A percentile compares a stretch with the other conserved stretches of the same genome.
Evolutionary conservation across 352 stramenopile species (phyloP).

Genomic region (Phytophthora idaei): DNA sequence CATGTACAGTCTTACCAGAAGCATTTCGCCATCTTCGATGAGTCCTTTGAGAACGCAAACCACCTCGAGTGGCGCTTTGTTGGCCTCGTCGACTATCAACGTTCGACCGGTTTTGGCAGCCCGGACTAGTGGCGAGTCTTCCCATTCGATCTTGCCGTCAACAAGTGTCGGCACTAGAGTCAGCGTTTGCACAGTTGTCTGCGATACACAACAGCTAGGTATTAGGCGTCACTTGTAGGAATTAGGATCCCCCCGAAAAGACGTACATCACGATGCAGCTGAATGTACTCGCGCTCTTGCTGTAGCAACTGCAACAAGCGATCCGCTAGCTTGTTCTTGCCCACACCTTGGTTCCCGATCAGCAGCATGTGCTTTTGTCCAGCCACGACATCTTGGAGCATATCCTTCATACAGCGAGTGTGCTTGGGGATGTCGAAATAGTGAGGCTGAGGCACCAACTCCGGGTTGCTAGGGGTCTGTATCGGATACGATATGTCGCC

Average conservation of each 20-base stretch:
- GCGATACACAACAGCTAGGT: background rate
- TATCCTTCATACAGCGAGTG: slow-evolving; percentile 83
- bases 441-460: slow-evolving; percentile 88
- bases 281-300: slow-evolving; percentile 96
- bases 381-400: slow-evolving; percentile 83
- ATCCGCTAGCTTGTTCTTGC: slow-evolving; percentile 96
- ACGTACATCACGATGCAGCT: slow-evolving; percentile 94
- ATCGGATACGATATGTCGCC: slow-evolving; percentile 69
- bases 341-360: slow-evolving; percentile 95
- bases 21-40: slow-evolving; percentile 96
- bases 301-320: slow-evolving; percentile 89
- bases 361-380: slow-evolving; percentile 93
- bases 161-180: slow-evolving; percentile 90
- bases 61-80: slow-evolving; percentile 96
- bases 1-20: slow-evolving; percentile 58
- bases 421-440: slow-evolving; percentile 93
- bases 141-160: slow-evolving; percentile 90
- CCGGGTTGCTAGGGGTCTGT: slow-evolving; percentile 50
- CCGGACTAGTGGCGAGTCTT: slow-evolving; percentile 95
- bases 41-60: slow-evolving; percentile 95
- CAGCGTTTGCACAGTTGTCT: slow-evolving; percentile 95
- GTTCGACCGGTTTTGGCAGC: slow-evolving; percentile 91
- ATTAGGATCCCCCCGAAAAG: background rate
- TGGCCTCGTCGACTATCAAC: slow-evolving; percentile 95
- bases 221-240: slow-evolving; percentile 6